A percentile compares a stretch with the other conserved stretches of the same genome.
Conservation (phyloP, 306 rosid species). For the Echinosophora koreensis region DNA sequence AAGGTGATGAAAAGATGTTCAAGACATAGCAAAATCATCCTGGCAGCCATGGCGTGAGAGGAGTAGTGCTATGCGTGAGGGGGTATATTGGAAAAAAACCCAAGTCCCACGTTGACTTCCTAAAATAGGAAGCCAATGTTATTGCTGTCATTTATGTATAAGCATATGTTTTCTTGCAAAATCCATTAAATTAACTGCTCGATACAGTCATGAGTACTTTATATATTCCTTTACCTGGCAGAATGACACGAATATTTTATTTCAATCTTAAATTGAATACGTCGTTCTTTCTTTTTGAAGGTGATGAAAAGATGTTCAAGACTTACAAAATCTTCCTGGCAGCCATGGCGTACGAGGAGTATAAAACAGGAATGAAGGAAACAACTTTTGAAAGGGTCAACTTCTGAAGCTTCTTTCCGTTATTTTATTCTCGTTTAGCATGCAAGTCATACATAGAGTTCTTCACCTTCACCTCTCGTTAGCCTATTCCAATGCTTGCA, state of each 20-base stretch:
- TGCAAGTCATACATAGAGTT: constrained; percentile 7
- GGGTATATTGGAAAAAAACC: too few relatives aligned
- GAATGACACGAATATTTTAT: constrained; percentile 32
- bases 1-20: constrained; percentile 89
- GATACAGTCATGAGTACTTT: constrained; percentile 1
- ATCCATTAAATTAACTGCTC: constrained; percentile 28
- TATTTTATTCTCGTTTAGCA: background rate
- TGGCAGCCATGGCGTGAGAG: constrained; percentile 91
- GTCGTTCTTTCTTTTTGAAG: constrained; percentile 54
- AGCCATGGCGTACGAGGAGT: constrained; percentile 89
- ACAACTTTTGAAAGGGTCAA: constrained; percentile 91
- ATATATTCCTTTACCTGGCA: constrained; percentile 32
- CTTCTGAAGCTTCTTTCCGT: constrained; percentile 45
- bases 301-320: constrained; percentile 83
- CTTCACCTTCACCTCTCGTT: constrained; percentile 38
- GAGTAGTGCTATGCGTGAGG: too few relatives aligned
- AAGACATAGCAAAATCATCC: constrained; percentile 73
- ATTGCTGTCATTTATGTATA: background rate
- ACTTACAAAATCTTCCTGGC: constrained; percentile 81
- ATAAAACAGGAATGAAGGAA: constrained; percentile 91
- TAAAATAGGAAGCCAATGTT: too few relatives aligned
- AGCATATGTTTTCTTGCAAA: constrained; percentile 13
- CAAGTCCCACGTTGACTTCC: too few relatives aligned
- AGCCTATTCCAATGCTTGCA: too few relatives aligned
- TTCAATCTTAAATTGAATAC: constrained; percentile 14